Conservation (phyloP, 306 rosid species). For the Quillaja saponaria region DNA sequence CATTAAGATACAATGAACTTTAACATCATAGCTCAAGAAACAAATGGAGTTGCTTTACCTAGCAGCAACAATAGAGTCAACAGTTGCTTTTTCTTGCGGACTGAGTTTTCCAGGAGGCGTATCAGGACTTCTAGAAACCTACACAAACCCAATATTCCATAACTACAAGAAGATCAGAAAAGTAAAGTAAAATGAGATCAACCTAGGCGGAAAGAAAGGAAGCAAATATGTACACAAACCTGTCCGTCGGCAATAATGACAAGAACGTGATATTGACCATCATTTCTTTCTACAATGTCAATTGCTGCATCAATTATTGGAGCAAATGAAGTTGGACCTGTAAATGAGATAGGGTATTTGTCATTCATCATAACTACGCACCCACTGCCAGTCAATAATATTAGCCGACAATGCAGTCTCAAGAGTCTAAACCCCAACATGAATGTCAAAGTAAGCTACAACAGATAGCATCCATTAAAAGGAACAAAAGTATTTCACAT, state of each 20-base stretch:
- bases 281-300: slow-evolving; percentile 73
- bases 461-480: no score
- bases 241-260: slow-evolving; percentile 98
- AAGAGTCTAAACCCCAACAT: no score
- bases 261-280: slow-evolving; percentile 91
- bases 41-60: slow-evolving; percentile 56
- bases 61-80: slow-evolving; percentile 72
- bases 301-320: slow-evolving; percentile 86
- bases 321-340: slow-evolving; percentile 95
- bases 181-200: slow-evolving; percentile 9
- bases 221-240: slow-evolving; percentile 47
- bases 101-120: slow-evolving; percentile 62
- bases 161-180: slow-evolving; percentile 19
- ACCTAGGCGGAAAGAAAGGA: background rate
- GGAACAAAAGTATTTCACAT: no score
- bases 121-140: slow-evolving; percentile 82
- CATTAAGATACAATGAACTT: slow-evolving; percentile 24
- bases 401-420: no score
- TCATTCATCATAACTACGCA: slow-evolving; percentile 7
- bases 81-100: slow-evolving; percentile 80
- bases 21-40: slow-evolving; percentile 13
- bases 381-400: no score
- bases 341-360: slow-evolving; percentile 20
- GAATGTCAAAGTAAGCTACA: no score
- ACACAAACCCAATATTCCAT: slow-evolving; percentile 5